Evolutionary conservation across 2,329 filamentous ascomycete genomes (phyloP), one percentile per base, ranked within the genome.

Genomic region (Aureobasidium leucospermi): DNA sequence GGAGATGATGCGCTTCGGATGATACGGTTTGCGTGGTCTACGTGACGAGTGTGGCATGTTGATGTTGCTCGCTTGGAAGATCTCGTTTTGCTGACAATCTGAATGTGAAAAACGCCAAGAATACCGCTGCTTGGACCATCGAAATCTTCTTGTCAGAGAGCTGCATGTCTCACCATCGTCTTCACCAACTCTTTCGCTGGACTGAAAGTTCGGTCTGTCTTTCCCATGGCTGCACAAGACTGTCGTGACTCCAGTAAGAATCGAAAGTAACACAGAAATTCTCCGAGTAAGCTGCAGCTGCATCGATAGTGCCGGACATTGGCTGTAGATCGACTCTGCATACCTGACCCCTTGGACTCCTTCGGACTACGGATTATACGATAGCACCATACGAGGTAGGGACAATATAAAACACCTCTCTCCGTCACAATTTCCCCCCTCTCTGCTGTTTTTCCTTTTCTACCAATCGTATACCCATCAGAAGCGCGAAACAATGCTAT

Each of bases 31-130:
- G 42, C 46, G 52, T 4, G 53, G 46, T 31, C 45, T 48, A 29
- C 61, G 59, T 7, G 45, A 49, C 3, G 61, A 59, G 57, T 63
- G 61, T 8, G 61, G 61, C 61, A 63, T 63, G 11, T n/a, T 16
- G 36, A 15, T 32, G 23, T 29, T 31, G 9, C 5, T 49, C 46
- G 23, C 23, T 23, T 23, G 23, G 3, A 23, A 23, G 10, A 34
- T 9, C 16, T 34, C 13, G 23, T 47, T 19, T 43, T 34, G 28
- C 2, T 38, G 31, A 29, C 31, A 36, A 38, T 8, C 16, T 19
- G 16, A 41, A 56, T 56, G 52, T 56, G 52, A 38, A 23, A 32
- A 56, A 45, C 29, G 52, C 52, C 39, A 45, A 45, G 52, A 46
- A 29, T 41, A 45, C 28, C 31, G 13, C 51, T 11, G 28, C 48